Base-by-base conservation (phyloP, 2,329 filamentous ascomycete species). In the Alternaria burnsii region DNA sequence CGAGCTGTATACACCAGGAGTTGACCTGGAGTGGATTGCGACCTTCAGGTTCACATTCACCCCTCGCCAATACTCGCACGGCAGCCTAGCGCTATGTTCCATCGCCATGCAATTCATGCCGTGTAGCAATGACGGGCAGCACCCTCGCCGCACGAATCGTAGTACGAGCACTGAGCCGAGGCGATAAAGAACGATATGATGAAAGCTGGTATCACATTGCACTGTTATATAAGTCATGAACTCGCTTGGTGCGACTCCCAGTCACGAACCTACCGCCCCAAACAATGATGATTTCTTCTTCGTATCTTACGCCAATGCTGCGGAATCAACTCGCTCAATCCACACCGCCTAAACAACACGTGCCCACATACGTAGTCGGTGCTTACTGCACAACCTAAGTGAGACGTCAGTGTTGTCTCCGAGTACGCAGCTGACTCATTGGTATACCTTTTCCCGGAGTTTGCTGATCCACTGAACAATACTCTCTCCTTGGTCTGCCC, bases 391-490 rank as follows among this genome's bases (percentile, higher is more conserved):
- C 76, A 66, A 78, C 76, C 76, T 77, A 62, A 9, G n/a, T 44
- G 18, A 9, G 24, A 54, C 54, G 65, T 71, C 62, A 71, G 68
- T 60, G 47, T 57, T 6, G 12, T 41, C 41, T 46, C 28, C 54
- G 30, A 62, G 61, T 30, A 71, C 43, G 55, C 63, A 63, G 48
- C 62, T 54, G 14, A 34, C 44, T 43, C 61, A 56, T 26, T 42
- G 55, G 74, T 84, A 81, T 79, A 97, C 95, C 92, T 98, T 99
- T 85, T 98, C 95, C 80, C 94, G 87, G 80, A 99, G 81, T 73
- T 88, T 89, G 58, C 93, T 93, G 84, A 98, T 90, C 90, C 93
- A 99, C 81, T 98, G 94, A 71, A 90, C 90, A 74, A 95, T 89
- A 77, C 94, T 97, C 81, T 97, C 89, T 51, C 93, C 91, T 82